Evolutionary conservation across 2,329 filamentous ascomycete genomes (phyloP).

Genomic region (Phialophora verrucosa): DNA sequence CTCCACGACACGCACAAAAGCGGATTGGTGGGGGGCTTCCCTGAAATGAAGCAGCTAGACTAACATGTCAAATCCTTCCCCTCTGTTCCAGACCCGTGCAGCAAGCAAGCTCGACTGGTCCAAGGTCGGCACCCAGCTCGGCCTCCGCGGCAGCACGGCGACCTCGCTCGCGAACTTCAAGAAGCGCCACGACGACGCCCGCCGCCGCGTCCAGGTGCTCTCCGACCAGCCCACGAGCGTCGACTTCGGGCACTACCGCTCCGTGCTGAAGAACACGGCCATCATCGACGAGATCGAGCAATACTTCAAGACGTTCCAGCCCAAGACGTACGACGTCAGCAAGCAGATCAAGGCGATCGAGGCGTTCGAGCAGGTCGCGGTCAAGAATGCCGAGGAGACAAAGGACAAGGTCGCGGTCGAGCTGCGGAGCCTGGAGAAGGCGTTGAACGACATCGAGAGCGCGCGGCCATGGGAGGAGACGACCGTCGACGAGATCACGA

Average conservation of each 20-base stretch:
- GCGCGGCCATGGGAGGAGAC: slow-evolving; percentile 95
- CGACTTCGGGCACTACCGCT: slow-evolving; percentile 94
- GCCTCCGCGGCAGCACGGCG: slow-evolving; percentile 93
- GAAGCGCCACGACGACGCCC: slow-evolving; percentile 98
- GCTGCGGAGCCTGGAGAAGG: slow-evolving; percentile 91
- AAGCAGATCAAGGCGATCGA: slow-evolving; percentile 98
- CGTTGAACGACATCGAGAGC: slow-evolving; percentile 94
- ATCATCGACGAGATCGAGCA: slow-evolving; percentile 97
- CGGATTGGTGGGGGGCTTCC: too few relatives aligned
- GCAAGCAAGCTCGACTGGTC: slow-evolving; percentile 99
- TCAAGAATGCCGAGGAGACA: slow-evolving; percentile 96
- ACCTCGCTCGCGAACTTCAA: slow-evolving; percentile 94
- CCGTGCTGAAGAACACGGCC: slow-evolving; percentile 91
- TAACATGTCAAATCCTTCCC: slow-evolving; percentile 41
- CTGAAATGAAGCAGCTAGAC: slow-evolving; percentile 31
- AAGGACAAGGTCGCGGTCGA: slow-evolving; percentile 96
- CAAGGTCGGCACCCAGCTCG: slow-evolving; percentile 91
- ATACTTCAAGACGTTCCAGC: slow-evolving; percentile 90
- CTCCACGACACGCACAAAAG: background rate
- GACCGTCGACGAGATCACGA: slow-evolving; percentile 95
- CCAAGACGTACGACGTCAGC: slow-evolving; percentile 85
- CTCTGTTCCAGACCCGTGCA: slow-evolving; percentile 78
- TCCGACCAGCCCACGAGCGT: slow-evolving; percentile 82
- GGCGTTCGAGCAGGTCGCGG: slow-evolving; percentile 93
- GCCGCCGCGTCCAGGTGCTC: slow-evolving; percentile 86